phyloP scores from a whole-genome alignment of 2,329 filamentous ascomycete species.

The Aureobasidium sp. region DNA sequence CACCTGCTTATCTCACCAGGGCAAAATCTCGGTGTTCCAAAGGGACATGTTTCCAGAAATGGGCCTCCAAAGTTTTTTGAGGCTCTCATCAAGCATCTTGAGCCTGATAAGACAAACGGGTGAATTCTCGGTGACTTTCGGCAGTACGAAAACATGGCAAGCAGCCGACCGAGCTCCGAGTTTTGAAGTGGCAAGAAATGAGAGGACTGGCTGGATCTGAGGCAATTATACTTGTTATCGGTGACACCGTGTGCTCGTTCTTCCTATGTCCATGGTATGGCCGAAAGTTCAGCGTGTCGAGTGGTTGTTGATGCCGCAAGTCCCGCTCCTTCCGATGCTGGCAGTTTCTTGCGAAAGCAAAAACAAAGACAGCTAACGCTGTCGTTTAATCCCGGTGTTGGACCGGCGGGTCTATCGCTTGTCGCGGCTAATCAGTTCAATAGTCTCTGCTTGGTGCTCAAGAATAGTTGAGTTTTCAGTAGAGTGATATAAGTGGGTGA shows the following conservation, averaged over 20 bases:
- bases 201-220: too few relatives aligned
- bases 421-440: slow-evolving; percentile 7
- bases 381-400: not conserved
- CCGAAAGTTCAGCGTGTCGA: not conserved
- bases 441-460: slow-evolving; percentile 6
- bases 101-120: not conserved
- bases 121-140: slow-evolving; percentile 4
- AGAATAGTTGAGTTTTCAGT: slow-evolving; percentile 3
- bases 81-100: not conserved
- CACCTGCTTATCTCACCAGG: not conserved
- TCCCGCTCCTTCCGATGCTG: too few relatives aligned
- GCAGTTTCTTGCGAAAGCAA: too few relatives aligned
- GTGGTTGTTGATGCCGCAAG: too few relatives aligned
- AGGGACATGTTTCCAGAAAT: not conserved
- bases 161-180: not conserved
- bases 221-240: not conserved
- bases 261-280: not conserved
- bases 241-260: not conserved
- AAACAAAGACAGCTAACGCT: not conserved
- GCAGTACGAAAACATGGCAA: not conserved
- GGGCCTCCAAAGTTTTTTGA: not conserved
- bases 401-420: slow-evolving; percentile 3
- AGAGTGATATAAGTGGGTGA: slow-evolving; percentile 6
- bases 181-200: not conserved
- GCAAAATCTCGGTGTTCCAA: not conserved